These are phyloP conservation scores for Dioscorea zingiberensis DNA, from an alignment of 106 monocot genomes.

Conservation along the genomic window DNA sequence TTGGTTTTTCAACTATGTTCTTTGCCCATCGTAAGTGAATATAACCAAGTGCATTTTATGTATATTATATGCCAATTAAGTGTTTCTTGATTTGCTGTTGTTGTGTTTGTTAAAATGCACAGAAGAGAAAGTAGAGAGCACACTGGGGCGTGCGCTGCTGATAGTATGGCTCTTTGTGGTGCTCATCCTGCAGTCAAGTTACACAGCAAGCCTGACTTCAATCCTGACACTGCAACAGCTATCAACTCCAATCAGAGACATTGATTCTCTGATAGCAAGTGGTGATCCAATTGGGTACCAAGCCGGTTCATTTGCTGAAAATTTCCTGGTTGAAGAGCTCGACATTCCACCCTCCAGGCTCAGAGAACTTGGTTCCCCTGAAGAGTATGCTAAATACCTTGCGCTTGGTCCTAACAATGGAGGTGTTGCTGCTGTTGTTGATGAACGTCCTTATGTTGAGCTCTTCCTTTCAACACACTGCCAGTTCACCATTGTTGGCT, in stretches of 20 bases:
- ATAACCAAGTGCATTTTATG: not conserved
- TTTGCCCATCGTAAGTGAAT: conserved; percentile 9
- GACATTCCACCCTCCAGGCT: conserved; percentile 8
- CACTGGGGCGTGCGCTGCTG: conserved; percentile 7
- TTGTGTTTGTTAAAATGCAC: not conserved
- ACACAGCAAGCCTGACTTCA: conserved; percentile 28
- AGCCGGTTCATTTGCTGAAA: conserved; percentile 4
- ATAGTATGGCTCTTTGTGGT: conserved; percentile 27
- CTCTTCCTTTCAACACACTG: conserved; percentile 12
- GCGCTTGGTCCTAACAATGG: conserved; percentile 16
- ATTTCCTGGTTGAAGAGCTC: conserved; percentile 12
- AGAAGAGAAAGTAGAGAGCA: conserved; percentile 14
- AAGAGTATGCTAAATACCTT: conserved; percentile 5
- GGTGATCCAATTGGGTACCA: conserved; percentile 9
- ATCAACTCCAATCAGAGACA: conserved; percentile 2
- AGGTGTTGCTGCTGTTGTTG: conserved; percentile 17
- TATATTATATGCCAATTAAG: not conserved
- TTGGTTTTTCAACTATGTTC: conserved; percentile 17
- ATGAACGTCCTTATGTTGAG: conserved; percentile 16
- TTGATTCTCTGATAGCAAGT: conserved; percentile 9
- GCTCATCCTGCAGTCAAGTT: conserved; percentile 13
- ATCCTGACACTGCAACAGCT: conserved; percentile 22
- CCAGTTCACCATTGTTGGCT: conserved; percentile 6
- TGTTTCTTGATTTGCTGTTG: not conserved
- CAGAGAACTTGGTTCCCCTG: not conserved